Base-by-base conservation (phyloP, 352 stramenopile genomes). In the Globisporangium uncinulatum region DNA sequence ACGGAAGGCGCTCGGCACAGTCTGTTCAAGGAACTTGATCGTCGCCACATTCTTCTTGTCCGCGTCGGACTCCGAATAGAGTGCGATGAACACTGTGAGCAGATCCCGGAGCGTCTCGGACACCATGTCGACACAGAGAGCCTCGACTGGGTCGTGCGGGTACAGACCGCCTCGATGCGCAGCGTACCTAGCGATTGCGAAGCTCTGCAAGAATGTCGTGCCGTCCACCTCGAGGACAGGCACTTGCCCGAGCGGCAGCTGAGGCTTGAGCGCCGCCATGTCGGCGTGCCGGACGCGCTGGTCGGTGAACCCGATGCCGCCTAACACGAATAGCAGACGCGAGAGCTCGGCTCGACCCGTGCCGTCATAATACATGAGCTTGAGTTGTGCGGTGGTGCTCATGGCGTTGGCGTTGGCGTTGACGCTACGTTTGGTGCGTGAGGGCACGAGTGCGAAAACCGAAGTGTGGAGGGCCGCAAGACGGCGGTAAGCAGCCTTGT, bases 131-230 rank as follows among this genome's bases (percentile, higher is more conserved):
- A 55, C 56, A 13, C 11, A 29, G 17, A 66, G 54, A 7, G 63
- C 62, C 4, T 41, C 3, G 6, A 53, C 7, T 7, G 52, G 14
- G 43, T 72, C 57, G 3, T 42, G 11, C 19, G 62, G 62, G 50
- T 63, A 70, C 1, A 72, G 42, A 2, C 62, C 57, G 7, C 24
- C 20, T 9, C 67, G 48, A 41, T 51, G 69, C 0, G 62, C 61
- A 11, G 66, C 68, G 46, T 73, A 75, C 15, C 57, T 51, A 13
- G 61, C 55, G n/a, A 75, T 75, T n/a, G 66, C 68, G 15, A 71
- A 52, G 34, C 51, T 67, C 37, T 73, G 61, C 4, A 42, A 15
- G 43, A 59, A 70, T n/a, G 32, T 51, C 19, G 46, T 19, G 29
- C 52, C 62, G 36, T 72, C 57, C 21, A 75, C 66, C 42, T 71